Conservation (phyloP, 768 basidiomycete genomes). For the Naematelia aurantialba region DNA sequence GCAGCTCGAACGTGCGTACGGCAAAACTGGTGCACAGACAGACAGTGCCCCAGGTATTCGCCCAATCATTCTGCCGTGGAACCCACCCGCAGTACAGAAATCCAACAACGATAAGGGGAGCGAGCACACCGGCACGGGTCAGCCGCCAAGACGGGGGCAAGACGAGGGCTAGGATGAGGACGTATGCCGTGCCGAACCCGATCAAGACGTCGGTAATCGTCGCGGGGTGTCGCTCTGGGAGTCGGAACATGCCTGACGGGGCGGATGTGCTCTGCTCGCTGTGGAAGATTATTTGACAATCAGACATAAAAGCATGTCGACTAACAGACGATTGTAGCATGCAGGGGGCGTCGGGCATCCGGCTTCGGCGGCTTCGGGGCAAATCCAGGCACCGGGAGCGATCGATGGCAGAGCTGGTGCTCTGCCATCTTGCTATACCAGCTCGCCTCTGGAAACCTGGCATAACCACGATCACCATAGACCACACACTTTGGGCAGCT, state of each 20-base stretch:
- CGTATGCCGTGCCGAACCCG: not conserved
- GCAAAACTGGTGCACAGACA: not conserved
- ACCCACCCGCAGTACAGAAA: not conserved
- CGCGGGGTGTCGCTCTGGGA: not conserved
- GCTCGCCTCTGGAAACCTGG: no score
- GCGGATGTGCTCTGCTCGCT: no score
- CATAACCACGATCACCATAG: no score
- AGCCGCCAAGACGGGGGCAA: not conserved
- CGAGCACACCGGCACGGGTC: not conserved
- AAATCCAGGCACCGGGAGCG: no score
- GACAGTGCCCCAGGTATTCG: not conserved
- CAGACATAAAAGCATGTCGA: no score
- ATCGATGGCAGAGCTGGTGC: no score
- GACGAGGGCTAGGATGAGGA: not conserved
- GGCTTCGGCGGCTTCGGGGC: not conserved
- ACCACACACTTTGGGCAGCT: no score
- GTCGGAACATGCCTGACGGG: not conserved
- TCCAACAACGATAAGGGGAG: not conserved
- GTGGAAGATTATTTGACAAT: no score
- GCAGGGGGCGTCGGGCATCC: not conserved
- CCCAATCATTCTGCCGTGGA: not conserved
- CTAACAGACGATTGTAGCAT: no score
- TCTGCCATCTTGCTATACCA: no score
- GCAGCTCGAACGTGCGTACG: constrained; percentile 17
- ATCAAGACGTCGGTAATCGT: not conserved